Evolutionary conservation across 192 early-diverging fungal species (phyloP).

Genomic region (Backusella macrospora): DNA sequence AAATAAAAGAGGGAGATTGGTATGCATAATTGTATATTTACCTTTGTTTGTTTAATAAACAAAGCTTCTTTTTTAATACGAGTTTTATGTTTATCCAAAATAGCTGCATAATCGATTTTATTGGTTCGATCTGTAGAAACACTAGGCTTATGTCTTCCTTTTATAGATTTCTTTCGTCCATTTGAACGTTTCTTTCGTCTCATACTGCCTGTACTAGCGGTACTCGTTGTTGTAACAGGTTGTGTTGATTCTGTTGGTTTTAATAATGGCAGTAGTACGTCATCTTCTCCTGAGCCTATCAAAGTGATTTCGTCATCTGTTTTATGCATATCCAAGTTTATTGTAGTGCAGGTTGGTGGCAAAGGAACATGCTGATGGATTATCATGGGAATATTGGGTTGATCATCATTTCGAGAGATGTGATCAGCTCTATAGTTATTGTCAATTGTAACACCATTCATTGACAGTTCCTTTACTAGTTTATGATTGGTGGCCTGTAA

Average conservation of each 20-base stretch:
- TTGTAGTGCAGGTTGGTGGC: neutral
- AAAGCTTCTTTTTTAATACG: slow-evolving; percentile 14
- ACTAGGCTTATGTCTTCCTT: slow-evolving; percentile 7
- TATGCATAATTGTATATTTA: neutral
- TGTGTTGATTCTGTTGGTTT: neutral
- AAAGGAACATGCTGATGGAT: neutral
- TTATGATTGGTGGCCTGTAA: neutral
- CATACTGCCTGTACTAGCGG: neutral
- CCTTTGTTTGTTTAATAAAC: slow-evolving; percentile 17
- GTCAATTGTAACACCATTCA: neutral
- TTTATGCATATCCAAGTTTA: slow-evolving; percentile 7
- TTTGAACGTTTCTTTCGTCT: slow-evolving; percentile 9
- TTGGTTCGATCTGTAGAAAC: neutral
- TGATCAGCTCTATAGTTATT: neutral
- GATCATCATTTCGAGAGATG: neutral
- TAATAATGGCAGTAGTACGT: neutral
- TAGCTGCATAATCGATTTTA: neutral
- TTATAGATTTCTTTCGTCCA: slow-evolving; percentile 4
- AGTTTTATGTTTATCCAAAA: slow-evolving; percentile 9
- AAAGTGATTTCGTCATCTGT: slow-evolving; percentile 10
- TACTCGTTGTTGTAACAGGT: neutral
- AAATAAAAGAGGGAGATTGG: neutral
- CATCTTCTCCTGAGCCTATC: slow-evolving; percentile 3
- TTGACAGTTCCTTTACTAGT: slow-evolving; percentile 5
- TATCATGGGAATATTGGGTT: neutral